Evolutionary conservation across 345 rosid genomes (phyloP).

Genomic region (Gossypium mustelinum): DNA sequence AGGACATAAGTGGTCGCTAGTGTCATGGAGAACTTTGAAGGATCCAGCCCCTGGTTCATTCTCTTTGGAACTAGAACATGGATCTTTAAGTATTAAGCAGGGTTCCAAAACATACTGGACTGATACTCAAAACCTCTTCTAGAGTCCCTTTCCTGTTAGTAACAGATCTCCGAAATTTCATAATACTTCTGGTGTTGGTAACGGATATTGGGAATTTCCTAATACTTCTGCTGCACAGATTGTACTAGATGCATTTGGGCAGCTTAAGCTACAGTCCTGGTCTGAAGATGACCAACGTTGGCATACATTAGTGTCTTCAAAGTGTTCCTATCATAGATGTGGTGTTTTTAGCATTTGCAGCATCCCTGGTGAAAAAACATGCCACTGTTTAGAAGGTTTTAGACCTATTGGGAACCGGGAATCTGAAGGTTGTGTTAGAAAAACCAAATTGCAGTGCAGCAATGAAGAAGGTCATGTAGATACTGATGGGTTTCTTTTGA

Average conservation of each 20-base stretch:
- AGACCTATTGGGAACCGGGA: background rate
- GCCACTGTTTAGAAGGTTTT: background rate
- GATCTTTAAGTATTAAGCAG: background rate
- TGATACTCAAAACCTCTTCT: background rate
- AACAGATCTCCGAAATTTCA: background rate
- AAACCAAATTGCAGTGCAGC: background rate
- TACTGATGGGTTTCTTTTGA: background rate
- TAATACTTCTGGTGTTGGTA: background rate
- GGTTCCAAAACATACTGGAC: constrained; percentile 12
- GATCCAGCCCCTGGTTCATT: constrained; percentile 33
- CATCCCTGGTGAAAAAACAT: background rate
- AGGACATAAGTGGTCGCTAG: constrained; percentile 10
- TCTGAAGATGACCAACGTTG: background rate
- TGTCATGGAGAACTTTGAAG: constrained; percentile 29
- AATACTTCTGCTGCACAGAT: background rate
- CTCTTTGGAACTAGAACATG: constrained; percentile 6
- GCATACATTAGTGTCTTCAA: background rate
- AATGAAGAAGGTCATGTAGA: too few relatives aligned
- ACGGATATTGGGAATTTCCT: background rate
- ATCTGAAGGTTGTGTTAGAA: background rate
- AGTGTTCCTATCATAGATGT: background rate
- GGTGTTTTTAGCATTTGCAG: constrained; percentile 5
- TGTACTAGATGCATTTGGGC: background rate
- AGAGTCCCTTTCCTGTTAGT: background rate
- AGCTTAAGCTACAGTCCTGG: constrained; percentile 3